Base-by-base conservation (phyloP, 306 rosid species). In the Acacia melanoxylon region DNA sequence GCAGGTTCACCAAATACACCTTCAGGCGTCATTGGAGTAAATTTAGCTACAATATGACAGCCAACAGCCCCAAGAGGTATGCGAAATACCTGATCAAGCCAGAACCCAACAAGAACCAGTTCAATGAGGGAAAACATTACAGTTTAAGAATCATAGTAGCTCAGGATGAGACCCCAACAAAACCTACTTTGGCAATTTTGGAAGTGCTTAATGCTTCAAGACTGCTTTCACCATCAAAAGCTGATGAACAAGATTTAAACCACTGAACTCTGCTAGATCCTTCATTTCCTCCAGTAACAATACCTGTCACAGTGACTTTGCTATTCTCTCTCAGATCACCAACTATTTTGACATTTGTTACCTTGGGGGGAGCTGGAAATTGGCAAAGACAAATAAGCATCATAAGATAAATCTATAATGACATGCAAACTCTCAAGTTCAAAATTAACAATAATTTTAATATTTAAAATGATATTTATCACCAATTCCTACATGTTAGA, bases 11-110 rank as follows among this genome's bases (percentile, higher is more conserved):
- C 99, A 70, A 86, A 88, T 89, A 91, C 97, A 78, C 98, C 97
- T 82, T 90, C 97, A 48, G 90, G 81, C 61, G 94, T 88, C 97
- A 93, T 91, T 24, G 99, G 99, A 11, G 86, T 90, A 81, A 85
- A 95, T 80, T 93, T 95, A 25, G 97, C 97, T 56, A 91, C 98
- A 56, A 95, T 88, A 81, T 93, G 90, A 77, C 68, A 93, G 83
- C 97, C 99, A 88, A 95, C 94, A 79, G 99, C 99, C 62, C 97
- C 98, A 65, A 95, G 88, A 56, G 99, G 98, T 83, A 95, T 85
- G 86, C 98, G 99, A 82, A 95, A 92, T 24, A 94, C 97, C 99
- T 95, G 77, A 83, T 56, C 59, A 80, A 69, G 65, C 73, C 81
- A 77, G 87, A 63, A 75, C 77, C 69, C 51, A 87, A 56, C 75